A percentile compares a stretch with the other conserved stretches of the same genome.
These are phyloP conservation scores for Microascus cirrosus DNA, from an alignment of 2,329 filamentous ascomycete genomes.

Conservation along the genomic window DNA sequence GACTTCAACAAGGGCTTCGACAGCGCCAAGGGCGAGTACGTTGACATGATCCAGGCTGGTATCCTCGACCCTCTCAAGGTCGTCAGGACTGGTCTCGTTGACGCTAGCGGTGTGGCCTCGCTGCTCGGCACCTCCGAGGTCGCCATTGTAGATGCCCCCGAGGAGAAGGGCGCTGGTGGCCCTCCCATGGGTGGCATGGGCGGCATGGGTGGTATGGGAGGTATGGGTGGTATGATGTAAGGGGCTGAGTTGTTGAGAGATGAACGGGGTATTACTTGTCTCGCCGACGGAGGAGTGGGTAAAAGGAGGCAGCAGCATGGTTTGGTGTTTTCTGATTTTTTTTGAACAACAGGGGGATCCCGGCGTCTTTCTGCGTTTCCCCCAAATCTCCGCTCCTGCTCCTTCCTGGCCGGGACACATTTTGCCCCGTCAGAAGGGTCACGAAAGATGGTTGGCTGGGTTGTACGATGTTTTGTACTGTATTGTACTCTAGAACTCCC, in stretches of 20 bases:
- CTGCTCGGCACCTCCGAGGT: slow-evolving; percentile 97
- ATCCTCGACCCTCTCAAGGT: slow-evolving; percentile 99
- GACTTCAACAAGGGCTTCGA: slow-evolving; percentile 99
- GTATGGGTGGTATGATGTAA: slow-evolving; percentile 25
- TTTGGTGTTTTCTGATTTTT: slow-evolving; percentile 4
- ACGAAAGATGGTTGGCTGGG: neutral
- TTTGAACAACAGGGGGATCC: neutral
- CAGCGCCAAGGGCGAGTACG: slow-evolving; percentile 92
- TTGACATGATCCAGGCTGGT: slow-evolving; percentile 95
- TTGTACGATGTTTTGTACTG: neutral
- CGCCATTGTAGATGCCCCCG: slow-evolving; percentile 88
- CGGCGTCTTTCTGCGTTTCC: neutral
- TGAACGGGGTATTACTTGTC: neutral
- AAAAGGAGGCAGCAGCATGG: neutral
- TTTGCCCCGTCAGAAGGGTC: neutral
- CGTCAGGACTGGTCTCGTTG: slow-evolving; percentile 87
- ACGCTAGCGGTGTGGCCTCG: slow-evolving; percentile 92
- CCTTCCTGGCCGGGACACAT: neutral
- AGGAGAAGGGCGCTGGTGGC: slow-evolving; percentile 70
- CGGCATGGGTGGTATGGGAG: slow-evolving; percentile 55
- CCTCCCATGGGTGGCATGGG: slow-evolving; percentile 53
- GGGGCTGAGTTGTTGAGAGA: neutral
- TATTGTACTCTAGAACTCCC: neutral
- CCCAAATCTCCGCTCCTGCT: slow-evolving; percentile 4
- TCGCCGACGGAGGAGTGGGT: neutral